Base-by-base conservation (phyloP, 306 rosid genomes). In the Mimosa bimucronata region DNA sequence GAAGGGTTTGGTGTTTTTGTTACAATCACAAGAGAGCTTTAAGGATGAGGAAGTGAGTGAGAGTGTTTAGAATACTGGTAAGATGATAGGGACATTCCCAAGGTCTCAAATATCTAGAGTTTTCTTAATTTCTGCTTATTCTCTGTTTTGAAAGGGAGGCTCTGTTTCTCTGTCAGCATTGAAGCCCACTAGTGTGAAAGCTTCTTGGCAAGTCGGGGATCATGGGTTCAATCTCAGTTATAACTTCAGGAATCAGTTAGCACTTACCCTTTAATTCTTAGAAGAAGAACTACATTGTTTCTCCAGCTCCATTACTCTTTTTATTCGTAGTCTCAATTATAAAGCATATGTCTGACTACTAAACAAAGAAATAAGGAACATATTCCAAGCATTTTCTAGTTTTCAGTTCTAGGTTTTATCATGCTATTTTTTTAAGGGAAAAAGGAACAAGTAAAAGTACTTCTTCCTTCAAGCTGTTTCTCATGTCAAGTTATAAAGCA, bases 401-500 rank as follows among this genome's bases (percentile, higher is more conserved):
- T n/a, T n/a, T n/a, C n/a, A n/a, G n/a, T n/a, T n/a, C n/a, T n/a
- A n/a, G n/a, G n/a, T n/a, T n/a, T n/a, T n/a, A n/a, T n/a, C n/a
- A n/a, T n/a, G n/a, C n/a, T n/a, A n/a, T n/a, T n/a, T n/a, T n/a
- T 57, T 53, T n/a, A 34, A 34, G 38, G 38, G 38, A 34, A 34
- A 31, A 34, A 6, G 25, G 2, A 3, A 21, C 31, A 23, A 74
- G 38, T n/a, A 12, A 15, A 52, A 74, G 15, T 21, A 42, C 21
- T 53, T 55, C 52, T 38, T 58, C 16, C 68, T 37, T 74, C 31
- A 52, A 50, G 25, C n/a, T 16, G 21, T 60, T 76, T 19, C 7
- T 68, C 25, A 76, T 71, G 78, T 45, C 25, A 42, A 69, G 25
- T 37, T 65, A 28, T 41, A 29, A 50, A 48, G 66, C 34, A 23